Conservation (phyloP, 768 basidiomycete genomes). For the Russula foetens region DNA sequence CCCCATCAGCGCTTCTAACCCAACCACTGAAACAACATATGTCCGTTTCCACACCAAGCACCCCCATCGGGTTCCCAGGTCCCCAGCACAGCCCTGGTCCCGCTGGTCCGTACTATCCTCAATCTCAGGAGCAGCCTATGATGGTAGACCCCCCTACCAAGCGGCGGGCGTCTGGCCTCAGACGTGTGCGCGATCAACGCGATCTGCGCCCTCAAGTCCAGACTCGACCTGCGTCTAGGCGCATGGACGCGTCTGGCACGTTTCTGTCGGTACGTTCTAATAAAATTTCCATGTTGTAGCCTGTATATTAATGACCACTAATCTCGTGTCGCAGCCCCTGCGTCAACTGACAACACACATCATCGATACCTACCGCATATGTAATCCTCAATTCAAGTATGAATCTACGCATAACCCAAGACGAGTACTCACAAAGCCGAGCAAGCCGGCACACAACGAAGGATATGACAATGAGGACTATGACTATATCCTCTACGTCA, state of each 20-base stretch:
- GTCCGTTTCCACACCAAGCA: slow-evolving; percentile 62
- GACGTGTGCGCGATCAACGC: slow-evolving; percentile 63
- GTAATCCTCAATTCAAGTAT: slow-evolving; percentile 93
- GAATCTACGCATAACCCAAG: slow-evolving; percentile 93
- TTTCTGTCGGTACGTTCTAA: slow-evolving; percentile 67
- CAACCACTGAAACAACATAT: slow-evolving; percentile 38
- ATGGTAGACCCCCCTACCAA: slow-evolving; percentile 56
- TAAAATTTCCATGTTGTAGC: background rate
- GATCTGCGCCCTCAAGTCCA: slow-evolving; percentile 77
- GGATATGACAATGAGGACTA: slow-evolving; percentile 99
- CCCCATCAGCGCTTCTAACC: slow-evolving; percentile 44
- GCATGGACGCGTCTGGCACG: slow-evolving; percentile 69
- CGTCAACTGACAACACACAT: slow-evolving; percentile 78
- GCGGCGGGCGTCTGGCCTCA: slow-evolving; percentile 68
- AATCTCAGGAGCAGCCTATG: slow-evolving; percentile 55
- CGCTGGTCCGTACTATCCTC: slow-evolving; percentile 42
- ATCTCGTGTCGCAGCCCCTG: slow-evolving; percentile 40
- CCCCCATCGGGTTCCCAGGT: slow-evolving; percentile 62
- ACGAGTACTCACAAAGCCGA: slow-evolving; percentile 94
- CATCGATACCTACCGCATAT: slow-evolving; percentile 85
- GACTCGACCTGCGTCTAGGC: slow-evolving; percentile 50
- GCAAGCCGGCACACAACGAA: slow-evolving; percentile 91
- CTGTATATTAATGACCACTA: slow-evolving; percentile 12
- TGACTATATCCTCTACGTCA: slow-evolving; percentile 98
- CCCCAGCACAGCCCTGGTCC: slow-evolving; percentile 40